Evolutionary conservation across 1,284 basidiomycete genomes (phyloP).

Genomic region (Sphagnurus paluster): DNA sequence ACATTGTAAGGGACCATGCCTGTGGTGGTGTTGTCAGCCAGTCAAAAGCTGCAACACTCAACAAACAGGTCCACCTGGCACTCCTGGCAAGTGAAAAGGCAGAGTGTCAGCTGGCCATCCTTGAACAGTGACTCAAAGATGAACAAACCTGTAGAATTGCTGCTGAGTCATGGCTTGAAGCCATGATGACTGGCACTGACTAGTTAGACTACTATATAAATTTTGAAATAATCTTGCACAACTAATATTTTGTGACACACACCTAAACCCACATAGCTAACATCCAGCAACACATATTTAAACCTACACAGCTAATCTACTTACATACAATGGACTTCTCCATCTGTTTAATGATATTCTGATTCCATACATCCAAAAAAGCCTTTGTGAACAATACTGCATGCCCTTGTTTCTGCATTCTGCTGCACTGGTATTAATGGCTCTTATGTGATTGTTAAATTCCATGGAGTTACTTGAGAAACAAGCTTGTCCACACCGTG

Average conservation of each 20-base stretch:
- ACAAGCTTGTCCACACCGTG: constrained; percentile 27
- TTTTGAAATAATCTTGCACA: too few species aligned
- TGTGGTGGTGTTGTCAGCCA: neutral
- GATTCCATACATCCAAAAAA: neutral
- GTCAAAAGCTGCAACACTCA: neutral
- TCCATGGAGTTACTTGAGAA: constrained; percentile 19
- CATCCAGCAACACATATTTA: neutral
- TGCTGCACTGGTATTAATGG: constrained; percentile 33
- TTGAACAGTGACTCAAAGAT: neutral
- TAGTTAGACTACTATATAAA: too few species aligned
- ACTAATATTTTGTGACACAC: neutral
- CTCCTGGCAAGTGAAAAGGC: neutral
- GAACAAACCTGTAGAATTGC: neutral
- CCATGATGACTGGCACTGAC: neutral
- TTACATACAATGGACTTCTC: neutral
- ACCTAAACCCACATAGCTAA: neutral
- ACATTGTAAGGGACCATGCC: neutral
- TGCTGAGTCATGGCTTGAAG: neutral
- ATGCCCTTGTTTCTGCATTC: constrained; percentile 32
- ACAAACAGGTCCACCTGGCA: neutral
- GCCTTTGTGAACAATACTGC: neutral
- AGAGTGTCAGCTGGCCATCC: neutral
- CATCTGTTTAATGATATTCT: neutral
- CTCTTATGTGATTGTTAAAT: constrained; percentile 8
- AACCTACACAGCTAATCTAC: neutral